Evolutionary conservation across 225 moss, liverwort and hornwort genomes (phyloP), one percentile per base, ranked within the genome.

Genomic region (Lunularia cruciata): DNA sequence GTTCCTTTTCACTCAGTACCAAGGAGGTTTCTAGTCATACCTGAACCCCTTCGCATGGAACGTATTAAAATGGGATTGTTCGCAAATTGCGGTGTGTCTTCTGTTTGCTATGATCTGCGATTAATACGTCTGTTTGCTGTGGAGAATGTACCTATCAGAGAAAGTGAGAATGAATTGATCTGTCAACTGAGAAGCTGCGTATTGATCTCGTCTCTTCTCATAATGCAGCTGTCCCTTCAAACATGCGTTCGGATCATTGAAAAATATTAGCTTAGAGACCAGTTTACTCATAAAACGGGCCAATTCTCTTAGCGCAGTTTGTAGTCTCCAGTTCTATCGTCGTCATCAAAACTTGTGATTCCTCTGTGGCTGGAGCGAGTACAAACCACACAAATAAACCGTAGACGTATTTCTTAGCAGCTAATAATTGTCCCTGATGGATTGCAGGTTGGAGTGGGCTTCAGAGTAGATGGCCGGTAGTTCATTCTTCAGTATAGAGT

Each of bases 381-480:
- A 19, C 31, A 12, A 45, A 45, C 3, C 30, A 0, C 38, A 16
- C 26, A 13, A 42, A 45, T 47, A 47, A 43, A 40, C n/a, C 39
- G 3, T 20, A 38, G 60, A 36, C 36, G 38, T 60, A 25, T 32
- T 38, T 39, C 16, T 36, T 60, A 60, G 18, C 38, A 37, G 63
- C 63, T 63, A 43, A 63, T 63, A 43, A 38, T 25, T 42, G 31
- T 67, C 20, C 34, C 11, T 67, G 48, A 47, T 67, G 66, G 42
- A 1, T 67, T 67, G 66, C 66, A 67, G 66, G 66, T 67, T 51
- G 48, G 66, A 49, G 27, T 32, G 66, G 51, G 25, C 33, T 47
- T 36, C 66, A 67, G 27, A 49, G n/a, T 67, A 67, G 48, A 67
- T 67, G 63, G 63, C 63, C 47, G n/a, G 18, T 67, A 67, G 66